Percentiles rank a stretch among this genome's conserved stretches.
phyloP scores from a whole-genome alignment of 1,284 basidiomycete species.

The Ustilago trichophora region DNA sequence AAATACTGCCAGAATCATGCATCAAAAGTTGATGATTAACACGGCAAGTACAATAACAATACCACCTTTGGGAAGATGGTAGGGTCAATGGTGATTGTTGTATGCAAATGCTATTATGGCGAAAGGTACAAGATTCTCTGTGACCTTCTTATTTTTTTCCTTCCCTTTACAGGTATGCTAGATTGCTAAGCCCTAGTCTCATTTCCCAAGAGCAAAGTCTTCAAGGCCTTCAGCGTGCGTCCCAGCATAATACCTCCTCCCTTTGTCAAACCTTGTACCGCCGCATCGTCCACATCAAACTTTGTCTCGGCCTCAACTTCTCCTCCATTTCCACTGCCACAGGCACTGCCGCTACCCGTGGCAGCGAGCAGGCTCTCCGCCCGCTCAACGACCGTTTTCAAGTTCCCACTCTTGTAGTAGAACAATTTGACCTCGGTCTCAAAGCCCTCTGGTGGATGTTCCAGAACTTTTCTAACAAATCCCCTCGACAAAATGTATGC shows the following conservation, averaged over 20 bases:
- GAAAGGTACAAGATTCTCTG: too few species aligned
- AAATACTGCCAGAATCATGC: too few species aligned
- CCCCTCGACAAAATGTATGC: conserved; percentile 88
- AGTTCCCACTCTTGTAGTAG: conserved; percentile 69
- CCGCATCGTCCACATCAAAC: conserved; percentile 65
- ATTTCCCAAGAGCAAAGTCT: not conserved
- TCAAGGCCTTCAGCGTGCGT: conserved; percentile 19
- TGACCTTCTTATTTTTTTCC: too few species aligned
- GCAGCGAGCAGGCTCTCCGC: conserved; percentile 14
- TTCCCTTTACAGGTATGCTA: too few species aligned
- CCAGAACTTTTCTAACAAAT: conserved; percentile 85
- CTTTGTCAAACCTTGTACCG: conserved; percentile 33
- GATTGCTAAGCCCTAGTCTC: too few species aligned
- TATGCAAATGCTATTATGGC: too few species aligned
- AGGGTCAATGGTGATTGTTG: too few species aligned
- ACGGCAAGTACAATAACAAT: too few species aligned
- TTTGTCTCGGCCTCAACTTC: not conserved
- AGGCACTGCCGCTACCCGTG: not conserved
- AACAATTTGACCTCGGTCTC: conserved; percentile 79
- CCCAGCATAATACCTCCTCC: conserved; percentile 45
- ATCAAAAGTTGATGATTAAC: too few species aligned
- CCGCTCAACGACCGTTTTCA: conserved; percentile 25
- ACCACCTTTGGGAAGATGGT: too few species aligned
- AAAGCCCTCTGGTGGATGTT: conserved; percentile 77
- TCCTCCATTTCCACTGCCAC: not conserved